Evolutionary conservation across 2,329 filamentous ascomycete species (phyloP), one percentile per base, ranked within the genome.

Genomic region (Colletotrichum sp.): DNA sequence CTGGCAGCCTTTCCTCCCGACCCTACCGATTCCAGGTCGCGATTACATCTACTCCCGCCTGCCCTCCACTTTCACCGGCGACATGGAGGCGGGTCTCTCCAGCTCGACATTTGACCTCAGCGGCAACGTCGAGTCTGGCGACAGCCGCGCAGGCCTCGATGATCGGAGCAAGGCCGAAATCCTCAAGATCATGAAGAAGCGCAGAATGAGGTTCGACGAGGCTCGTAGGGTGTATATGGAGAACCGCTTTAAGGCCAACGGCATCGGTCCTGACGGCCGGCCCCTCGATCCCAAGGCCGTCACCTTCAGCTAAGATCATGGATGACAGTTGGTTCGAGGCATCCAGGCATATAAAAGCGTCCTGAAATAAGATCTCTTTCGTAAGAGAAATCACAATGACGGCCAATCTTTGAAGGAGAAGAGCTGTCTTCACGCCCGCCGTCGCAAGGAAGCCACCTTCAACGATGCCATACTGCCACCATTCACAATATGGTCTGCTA

Each of bases 261-360:
- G 95, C 67, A 98, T 99, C 83, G 95, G 93, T 2, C 90, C 94
- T 7, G 97, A 99, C 85, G 97, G 97, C 6, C 87, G 93, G 80
- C 97, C 97, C 77, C 91, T 93, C 82, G 96, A 99, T 87, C 96
- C 96, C 77, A 98, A 98, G 88, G 98, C 98, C 83, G 96, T 99
- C 75, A 98, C 95, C 83, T 99, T 99, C 85, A 95, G 93, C 75
- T 94, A 82, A 57, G 52, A 15, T 30, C 12, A 64, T 16, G 61
- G 18, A 64, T 21, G n/a, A 26, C 18, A 18, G 28, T 12, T 32
- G 59, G 6, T 7, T n/a, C 9, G 18, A 30, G n/a, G 12, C 26
- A 10, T 30, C 16, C 30, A 63, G 13, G 12, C 28, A 30, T 32
- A 12, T 4, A 59, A 59, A 28, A 30, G n/a, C n/a, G 43, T 24